Conservation (phyloP, 2,329 filamentous ascomycete species). For the Diplodia sapinea region DNA sequence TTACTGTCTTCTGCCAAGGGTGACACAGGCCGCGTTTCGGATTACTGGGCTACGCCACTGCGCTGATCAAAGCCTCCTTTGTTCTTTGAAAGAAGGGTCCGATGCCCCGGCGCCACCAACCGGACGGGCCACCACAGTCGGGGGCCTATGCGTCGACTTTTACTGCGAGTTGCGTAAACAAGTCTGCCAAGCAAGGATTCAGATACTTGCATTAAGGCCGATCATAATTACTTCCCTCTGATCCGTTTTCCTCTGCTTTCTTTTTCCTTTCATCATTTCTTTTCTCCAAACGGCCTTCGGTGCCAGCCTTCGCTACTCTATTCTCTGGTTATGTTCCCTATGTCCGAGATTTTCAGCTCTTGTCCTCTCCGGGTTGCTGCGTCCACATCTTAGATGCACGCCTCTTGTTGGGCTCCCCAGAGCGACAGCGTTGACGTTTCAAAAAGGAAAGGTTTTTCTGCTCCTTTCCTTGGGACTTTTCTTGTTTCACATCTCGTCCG, state of each 20-base stretch:
- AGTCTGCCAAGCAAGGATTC: neutral
- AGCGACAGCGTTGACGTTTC: conserved; percentile 29
- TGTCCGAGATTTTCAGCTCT: conserved; percentile 13
- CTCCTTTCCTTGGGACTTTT: conserved; percentile 4
- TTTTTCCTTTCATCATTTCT: conserved; percentile 3
- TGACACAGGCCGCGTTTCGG: neutral
- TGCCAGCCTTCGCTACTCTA: conserved; percentile 10
- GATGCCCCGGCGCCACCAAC: neutral
- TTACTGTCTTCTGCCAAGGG: neutral
- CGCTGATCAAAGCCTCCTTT: conserved; percentile 2
- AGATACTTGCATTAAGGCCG: conserved; percentile 10
- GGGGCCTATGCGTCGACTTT: neutral
- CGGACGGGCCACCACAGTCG: conserved; percentile 5
- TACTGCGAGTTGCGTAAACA: neutral
- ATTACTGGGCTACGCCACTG: neutral
- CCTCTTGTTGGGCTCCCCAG: conserved; percentile 21
- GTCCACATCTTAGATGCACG: conserved; percentile 15
- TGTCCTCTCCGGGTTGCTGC: neutral
- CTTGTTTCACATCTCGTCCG: conserved; percentile 19
- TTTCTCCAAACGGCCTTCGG: neutral
- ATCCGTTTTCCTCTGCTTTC: conserved; percentile 5
- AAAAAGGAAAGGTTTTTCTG: neutral
- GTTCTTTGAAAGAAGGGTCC: conserved; percentile 9
- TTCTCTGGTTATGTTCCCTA: neutral
- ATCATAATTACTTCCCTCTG: conserved; percentile 18